Base-by-base conservation (phyloP, 2,329 filamentous ascomycete genomes). In the Ceratocystis alfenasii region DNA sequence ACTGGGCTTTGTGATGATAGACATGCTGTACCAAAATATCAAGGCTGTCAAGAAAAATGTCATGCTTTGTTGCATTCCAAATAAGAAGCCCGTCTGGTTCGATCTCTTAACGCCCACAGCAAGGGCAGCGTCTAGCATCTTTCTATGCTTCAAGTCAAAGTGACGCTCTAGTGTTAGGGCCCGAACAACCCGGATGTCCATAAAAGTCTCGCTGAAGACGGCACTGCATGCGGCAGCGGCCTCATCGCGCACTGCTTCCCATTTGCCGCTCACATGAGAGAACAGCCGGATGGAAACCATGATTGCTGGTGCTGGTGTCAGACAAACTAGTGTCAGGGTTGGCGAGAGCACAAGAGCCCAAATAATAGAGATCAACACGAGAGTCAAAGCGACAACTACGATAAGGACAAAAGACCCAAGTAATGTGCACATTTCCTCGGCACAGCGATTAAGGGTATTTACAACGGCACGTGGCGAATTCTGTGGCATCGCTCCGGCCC, bases 401-500 rank as follows among this genome's bases (percentile, higher is more conserved):
- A 88, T 83, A 1, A 88, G 87, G 0, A 87, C 80, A 71, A 96
- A 95, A 1, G 88, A 83, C 1, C 89, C 88, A 0, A 95, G 80
- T 0, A 97, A 77, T 70, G 89, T 91, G 7, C 89, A 83, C 83
- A 94, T 92, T 72, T 96, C 90, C 73, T 97, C 91, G 0, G 87
- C 88, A 70, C 90, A 89, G 17, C 87, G 83, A 71, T 95, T 90
- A 0, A 97, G 80, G 57, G 82, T 87, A 68, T 89, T 85, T 0
- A 81, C 84, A 53, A 97, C 48, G 5, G 28, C 46, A 22, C 50
- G 22, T 5, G 46, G 45, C 10, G 30, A 44, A 33, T 64, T 64
- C 63, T 57, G 22, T 6, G 46, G 63, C 20, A 50, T 79, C 62
- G 80, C 77, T 69, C 90, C 86, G 70, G 95, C 95, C 87, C 91